Evolutionary conservation across 2,329 filamentous ascomycete genomes (phyloP).

Genomic region (Diplodia mutila): DNA sequence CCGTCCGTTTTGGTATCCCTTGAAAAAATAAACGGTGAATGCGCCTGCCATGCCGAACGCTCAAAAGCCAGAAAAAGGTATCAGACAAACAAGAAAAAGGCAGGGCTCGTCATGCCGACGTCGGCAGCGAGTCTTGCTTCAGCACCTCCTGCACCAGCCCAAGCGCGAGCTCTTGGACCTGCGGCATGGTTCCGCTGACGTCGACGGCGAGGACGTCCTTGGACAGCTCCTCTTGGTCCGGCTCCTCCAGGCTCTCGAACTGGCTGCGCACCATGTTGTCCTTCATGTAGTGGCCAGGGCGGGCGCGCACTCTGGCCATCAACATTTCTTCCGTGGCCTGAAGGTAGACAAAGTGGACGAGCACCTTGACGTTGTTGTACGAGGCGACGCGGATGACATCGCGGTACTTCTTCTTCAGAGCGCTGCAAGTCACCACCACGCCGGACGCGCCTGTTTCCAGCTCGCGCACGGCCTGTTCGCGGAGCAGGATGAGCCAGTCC

Average conservation of each 20-base stretch:
- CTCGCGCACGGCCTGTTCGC: constrained; percentile 48
- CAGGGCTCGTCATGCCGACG: constrained; percentile 9
- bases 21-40: not conserved
- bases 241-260: constrained; percentile 84
- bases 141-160: constrained; percentile 45
- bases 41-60: constrained; percentile 19
- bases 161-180: constrained; percentile 47
- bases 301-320: constrained; percentile 71
- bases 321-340: constrained; percentile 76
- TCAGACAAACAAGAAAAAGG: not conserved
- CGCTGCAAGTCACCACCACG: constrained; percentile 95
- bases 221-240: constrained; percentile 65
- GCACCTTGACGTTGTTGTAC: constrained; percentile 49
- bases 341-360: constrained; percentile 89
- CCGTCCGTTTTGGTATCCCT: constrained; percentile 19
- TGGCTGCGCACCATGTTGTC: constrained; percentile 94
- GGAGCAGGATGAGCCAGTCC: constrained; percentile 78
- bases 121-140: constrained; percentile 24
- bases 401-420: constrained; percentile 94
- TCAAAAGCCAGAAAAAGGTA: not conserved
- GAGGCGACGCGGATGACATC: constrained; percentile 64
- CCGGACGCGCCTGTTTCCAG: constrained; percentile 49
- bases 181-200: constrained; percentile 46
- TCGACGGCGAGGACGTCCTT: constrained; percentile 53
- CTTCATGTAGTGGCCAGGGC: constrained; percentile 93